Evolutionary conservation across 1,284 basidiomycete species (phyloP).

Genomic region (Fistulinella cinereoalba): DNA sequence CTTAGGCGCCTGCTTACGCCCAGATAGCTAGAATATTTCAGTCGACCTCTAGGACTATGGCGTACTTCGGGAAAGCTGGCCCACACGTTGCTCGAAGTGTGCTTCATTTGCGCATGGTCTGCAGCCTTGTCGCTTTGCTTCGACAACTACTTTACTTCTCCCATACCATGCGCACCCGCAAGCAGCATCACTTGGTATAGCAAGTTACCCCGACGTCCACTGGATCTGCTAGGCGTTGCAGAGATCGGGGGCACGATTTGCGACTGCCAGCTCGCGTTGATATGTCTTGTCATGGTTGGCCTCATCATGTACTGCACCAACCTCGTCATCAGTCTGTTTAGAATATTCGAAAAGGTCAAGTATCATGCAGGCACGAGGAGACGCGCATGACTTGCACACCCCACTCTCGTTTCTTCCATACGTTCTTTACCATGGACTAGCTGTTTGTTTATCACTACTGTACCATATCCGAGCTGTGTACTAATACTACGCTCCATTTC

Average conservation of each 20-base stretch:
- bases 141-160: constrained; percentile 89
- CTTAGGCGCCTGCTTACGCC: constrained; percentile 10
- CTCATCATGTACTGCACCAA: constrained; percentile 77
- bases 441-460: not conserved
- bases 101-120: constrained; percentile 91
- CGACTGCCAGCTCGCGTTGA: constrained; percentile 68
- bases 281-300: constrained; percentile 72
- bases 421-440: not conserved
- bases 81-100: constrained; percentile 77
- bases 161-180: constrained; percentile 68
- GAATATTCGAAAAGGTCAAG: constrained; percentile 87
- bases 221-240: constrained; percentile 39
- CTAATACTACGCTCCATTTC: not conserved
- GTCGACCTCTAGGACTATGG: constrained; percentile 88
- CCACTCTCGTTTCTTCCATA: not conserved
- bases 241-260: constrained; percentile 57
- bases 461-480: not conserved
- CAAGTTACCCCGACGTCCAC: constrained; percentile 48
- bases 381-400: constrained; percentile 5
- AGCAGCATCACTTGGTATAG: constrained; percentile 70
- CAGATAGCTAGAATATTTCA: constrained; percentile 83
- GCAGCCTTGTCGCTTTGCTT: constrained; percentile 85
- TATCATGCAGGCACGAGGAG: constrained; percentile 39
- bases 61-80: constrained; percentile 77
- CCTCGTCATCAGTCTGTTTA: constrained; percentile 79